Evolutionary conservation across 2,329 filamentous ascomycete genomes (phyloP), one percentile per base, ranked within the genome.

Genomic region (Epichloe baconii): DNA sequence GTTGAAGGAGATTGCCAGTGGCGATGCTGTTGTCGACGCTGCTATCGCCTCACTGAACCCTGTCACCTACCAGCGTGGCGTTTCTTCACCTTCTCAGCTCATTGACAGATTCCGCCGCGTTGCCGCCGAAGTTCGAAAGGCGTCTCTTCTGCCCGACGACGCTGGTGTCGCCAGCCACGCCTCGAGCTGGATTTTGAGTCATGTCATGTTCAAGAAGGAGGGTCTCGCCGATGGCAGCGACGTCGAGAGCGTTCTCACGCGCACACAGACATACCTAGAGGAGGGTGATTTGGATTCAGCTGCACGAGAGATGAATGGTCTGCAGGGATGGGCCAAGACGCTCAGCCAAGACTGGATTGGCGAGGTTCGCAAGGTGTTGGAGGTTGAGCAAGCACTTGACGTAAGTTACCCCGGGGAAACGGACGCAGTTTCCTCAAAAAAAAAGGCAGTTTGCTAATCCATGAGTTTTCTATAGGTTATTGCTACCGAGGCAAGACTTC

Each of bases 11-110:
- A 87, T 95, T 58, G 88, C 88, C 4, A 77, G 79, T 34, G 85
- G 88, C 48, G 87, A 95, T 65, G 74, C 86, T 1, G 85, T 97
- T 5, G 88, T 98, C 54, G 84, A 88, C 59, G 91, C 91, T 4
- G 93, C 93, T 53, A 95, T 98, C 61, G 86, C 87, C n/a, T 95
- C 89, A 34, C 95, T 98, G 69, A 94, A 94, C 73, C 93, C 93
- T 3, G 74, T 79, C 11, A 88, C 93, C 19, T 98, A 98, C 73
- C 93, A 97, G 71, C 85, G 85, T 51, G 93, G 93, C 53, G 83
- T 98, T 52, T 82, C 89, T 23, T 88, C 86, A 14, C 75, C 86
- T 0, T 77, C 89, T 21, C 87, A 94, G 67, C 80, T 98, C 36
- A 86, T 97, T 58, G 93, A 98, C 70, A 85, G 93, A 56, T 98